These are phyloP conservation scores for Spergularia azorica DNA, from an alignment of 179 eudicot genomes.

Conservation along the genomic window DNA sequence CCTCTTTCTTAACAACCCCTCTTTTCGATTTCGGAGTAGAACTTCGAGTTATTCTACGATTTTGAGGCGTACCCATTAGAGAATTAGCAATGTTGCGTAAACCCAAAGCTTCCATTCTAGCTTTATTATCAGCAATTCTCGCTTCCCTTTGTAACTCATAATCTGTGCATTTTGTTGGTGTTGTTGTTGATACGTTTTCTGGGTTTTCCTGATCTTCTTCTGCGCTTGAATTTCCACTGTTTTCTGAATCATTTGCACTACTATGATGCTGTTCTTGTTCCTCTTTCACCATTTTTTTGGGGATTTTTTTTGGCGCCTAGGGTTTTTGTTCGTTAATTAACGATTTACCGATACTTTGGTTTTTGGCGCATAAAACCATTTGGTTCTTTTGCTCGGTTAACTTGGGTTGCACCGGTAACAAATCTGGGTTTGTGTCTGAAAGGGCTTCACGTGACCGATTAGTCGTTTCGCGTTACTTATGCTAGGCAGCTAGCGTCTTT, in stretches of 20 bases:
- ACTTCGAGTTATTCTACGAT: constrained; percentile 18
- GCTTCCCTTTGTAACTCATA: constrained; percentile 68
- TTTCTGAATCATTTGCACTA: constrained; percentile 10
- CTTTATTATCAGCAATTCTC: constrained; percentile 64
- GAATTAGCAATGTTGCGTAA: constrained; percentile 55
- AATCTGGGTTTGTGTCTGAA: no score
- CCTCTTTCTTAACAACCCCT: constrained; percentile 31
- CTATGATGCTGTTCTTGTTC: not conserved
- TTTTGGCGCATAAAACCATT: constrained; percentile 11
- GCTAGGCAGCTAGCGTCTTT: no score
- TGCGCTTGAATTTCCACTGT: constrained; percentile 22
- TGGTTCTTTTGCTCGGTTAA: not conserved
- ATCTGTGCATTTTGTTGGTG: constrained; percentile 20
- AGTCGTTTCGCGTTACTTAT: no score
- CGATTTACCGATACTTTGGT: not conserved
- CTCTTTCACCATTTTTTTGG: constrained; percentile 16
- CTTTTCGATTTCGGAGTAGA: constrained; percentile 26
- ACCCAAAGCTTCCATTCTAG: constrained; percentile 72
- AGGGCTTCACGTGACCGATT: no score
- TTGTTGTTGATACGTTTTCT: constrained; percentile 10
- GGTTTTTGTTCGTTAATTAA: not conserved
- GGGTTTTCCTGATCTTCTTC: constrained; percentile 26
- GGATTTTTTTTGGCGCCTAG: constrained; percentile 19
- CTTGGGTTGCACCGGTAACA: not conserved
- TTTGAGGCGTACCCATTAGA: constrained; percentile 39